Evolutionary conservation across 495 filamentous ascomycete species (phyloP), one percentile per base, ranked within the genome.

Genomic region (Lepraria neglecta): DNA sequence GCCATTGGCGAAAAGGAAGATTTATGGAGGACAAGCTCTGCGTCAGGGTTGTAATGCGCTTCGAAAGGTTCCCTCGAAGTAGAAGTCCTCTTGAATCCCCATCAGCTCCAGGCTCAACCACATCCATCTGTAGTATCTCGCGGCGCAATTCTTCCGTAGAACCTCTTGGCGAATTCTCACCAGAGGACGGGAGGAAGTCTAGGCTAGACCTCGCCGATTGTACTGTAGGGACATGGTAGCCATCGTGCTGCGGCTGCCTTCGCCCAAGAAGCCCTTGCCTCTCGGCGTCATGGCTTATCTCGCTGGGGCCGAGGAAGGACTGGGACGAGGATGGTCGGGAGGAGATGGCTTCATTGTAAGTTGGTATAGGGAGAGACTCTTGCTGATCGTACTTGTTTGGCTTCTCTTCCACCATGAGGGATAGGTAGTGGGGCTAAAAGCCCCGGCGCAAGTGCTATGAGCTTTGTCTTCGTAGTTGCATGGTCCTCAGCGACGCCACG

Each of bases 41-140:
- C 11, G 80, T 81, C 33, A 85, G 66, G 56, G 68, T 77, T 40
- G 74, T 78, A 56, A 86, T 74, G 4, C 75, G 78, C 65, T 85
- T 85, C 31, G 82, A 82, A 51, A 84, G 70, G 55, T 71, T 72
- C 66, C 62, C 83, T 70, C 35, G 69, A 70, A 31, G 74, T 46
- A 74, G 71, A 40, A 64, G 66, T 38, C 31, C 68, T 67, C 50
- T 68, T 30, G 48, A 10, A 33, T 64, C 69, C 65, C 64, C 77
- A 55, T 61, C 72, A 56, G 70, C 76, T 57, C 78, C 80, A 4
- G 85, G 84, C 67, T 96, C 92, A 64, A 90, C 77, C 7, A 95
- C 82, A 68, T 96, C 92, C 82, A 98, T 84, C 78, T 96, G 87
- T 65, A 90, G 83, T 73, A 97, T 87, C 74, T 91, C 89, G 65